phyloP scores from a whole-genome alignment of 2,329 filamentous ascomycete genomes.

The Blastomyces parvus region DNA sequence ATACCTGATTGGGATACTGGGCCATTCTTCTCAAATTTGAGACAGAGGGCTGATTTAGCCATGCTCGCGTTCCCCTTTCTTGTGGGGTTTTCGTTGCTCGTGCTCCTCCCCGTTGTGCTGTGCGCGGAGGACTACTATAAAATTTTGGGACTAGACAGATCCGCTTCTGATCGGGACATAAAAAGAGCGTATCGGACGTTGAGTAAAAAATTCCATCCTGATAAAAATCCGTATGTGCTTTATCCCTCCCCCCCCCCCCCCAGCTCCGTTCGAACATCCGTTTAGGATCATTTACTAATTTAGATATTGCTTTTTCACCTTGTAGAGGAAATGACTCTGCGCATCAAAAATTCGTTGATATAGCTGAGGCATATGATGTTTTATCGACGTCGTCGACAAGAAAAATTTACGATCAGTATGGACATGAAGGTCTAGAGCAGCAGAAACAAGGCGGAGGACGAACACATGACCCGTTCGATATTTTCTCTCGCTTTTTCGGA shows the following conservation, averaged over 20 bases:
- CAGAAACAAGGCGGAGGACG: slow-evolving; percentile 59
- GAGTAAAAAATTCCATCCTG: slow-evolving; percentile 92
- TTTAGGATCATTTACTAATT: not conserved
- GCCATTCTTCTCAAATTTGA: not conserved
- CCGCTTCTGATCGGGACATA: slow-evolving; percentile 75
- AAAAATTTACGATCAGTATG: slow-evolving; percentile 87
- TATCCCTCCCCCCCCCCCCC: not conserved
- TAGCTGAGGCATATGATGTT: slow-evolving; percentile 91
- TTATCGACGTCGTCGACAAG: slow-evolving; percentile 71
- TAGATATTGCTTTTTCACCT: not conserved
- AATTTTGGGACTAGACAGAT: slow-evolving; percentile 69
- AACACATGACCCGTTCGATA: slow-evolving; percentile 81
- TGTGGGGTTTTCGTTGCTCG: slow-evolving; percentile 27
- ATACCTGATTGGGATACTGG: not conserved
- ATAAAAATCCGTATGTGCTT: slow-evolving; percentile 81
- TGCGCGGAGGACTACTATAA: slow-evolving; percentile 46
- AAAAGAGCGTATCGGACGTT: slow-evolving; percentile 87
- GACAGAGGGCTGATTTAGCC: slow-evolving; percentile 1
- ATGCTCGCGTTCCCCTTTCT: slow-evolving; percentile 31
- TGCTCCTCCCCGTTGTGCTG: slow-evolving; percentile 30
- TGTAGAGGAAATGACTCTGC: slow-evolving; percentile 65
- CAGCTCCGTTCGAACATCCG: not conserved
- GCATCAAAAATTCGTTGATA: slow-evolving; percentile 82
- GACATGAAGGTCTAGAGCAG: slow-evolving; percentile 81
- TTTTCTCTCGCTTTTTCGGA: slow-evolving; percentile 95